A percentile compares a stretch with the other conserved stretches of the same genome.
Conservation (phyloP, 2,329 filamentous ascomycete genomes). For the Alternaria sp. region DNA sequence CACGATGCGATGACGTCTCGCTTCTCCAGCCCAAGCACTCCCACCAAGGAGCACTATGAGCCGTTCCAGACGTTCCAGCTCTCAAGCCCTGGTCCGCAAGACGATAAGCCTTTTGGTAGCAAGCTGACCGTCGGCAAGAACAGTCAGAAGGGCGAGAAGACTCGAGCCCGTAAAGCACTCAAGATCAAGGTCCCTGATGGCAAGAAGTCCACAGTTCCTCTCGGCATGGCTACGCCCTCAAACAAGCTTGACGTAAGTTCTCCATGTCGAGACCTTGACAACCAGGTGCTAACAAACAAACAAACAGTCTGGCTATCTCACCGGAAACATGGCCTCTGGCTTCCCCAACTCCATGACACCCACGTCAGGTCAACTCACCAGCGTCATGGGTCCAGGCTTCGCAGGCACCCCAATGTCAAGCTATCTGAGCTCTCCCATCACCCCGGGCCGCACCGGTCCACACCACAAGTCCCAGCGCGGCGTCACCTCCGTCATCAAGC, state of each 20-base stretch:
- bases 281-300: neutral
- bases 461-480: conserved; percentile 10
- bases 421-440: conserved; percentile 6
- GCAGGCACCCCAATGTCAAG: neutral
- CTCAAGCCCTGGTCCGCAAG: neutral
- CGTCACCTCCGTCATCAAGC: conserved; percentile 26
- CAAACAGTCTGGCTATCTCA: conserved; percentile 1
- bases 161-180: conserved; percentile 20
- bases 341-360: neutral
- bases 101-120: neutral
- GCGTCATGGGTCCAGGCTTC: neutral
- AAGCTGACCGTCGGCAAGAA: neutral
- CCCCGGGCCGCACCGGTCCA: conserved; percentile 26
- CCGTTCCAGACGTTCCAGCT: neutral
- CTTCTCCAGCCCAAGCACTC: conserved; percentile 7
- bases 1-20: neutral
- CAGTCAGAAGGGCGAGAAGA: conserved; percentile 1
- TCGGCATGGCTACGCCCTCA: conserved; percentile 8
- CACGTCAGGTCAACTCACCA: neutral
- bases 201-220: conserved; percentile 12
- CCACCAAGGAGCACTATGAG: fast-evolving
- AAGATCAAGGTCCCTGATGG: conserved; percentile 23
- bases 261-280: neutral
- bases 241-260: conserved; percentile 19
- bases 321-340: neutral